These are phyloP conservation scores for Ocimum tenuiflorum DNA, from an alignment of 257 asterid species.

Conservation along the genomic window DNA sequence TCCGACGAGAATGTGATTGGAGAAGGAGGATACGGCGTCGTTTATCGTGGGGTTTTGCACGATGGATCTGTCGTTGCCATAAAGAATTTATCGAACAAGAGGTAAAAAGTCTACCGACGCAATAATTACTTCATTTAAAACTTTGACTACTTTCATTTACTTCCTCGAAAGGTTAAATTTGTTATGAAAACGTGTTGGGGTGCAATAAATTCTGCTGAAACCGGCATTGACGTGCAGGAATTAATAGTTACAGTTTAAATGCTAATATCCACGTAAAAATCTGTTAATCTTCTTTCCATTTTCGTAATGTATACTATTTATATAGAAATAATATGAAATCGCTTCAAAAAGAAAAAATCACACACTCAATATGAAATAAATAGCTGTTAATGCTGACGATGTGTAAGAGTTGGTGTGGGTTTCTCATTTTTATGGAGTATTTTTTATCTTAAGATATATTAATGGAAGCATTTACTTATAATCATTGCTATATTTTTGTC, in stretches of 20 bases:
- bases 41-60: conserved; percentile 54
- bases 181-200: too few relatives aligned
- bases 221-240: too few relatives aligned
- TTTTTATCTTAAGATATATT: too few relatives aligned
- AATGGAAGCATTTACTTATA: neutral
- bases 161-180: too few relatives aligned
- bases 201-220: too few relatives aligned
- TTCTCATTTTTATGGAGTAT: too few relatives aligned
- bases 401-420: neutral
- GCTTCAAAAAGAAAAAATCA: neutral
- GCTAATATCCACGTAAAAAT: neutral
- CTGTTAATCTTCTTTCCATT: neutral
- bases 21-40: conserved; percentile 83
- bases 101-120: conserved; percentile 32
- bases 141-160: too few relatives aligned
- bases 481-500: conserved; percentile 7
- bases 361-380: too few relatives aligned
- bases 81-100: conserved; percentile 66
- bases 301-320: neutral
- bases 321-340: neutral
- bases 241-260: too few relatives aligned
- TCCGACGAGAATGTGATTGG: conserved; percentile 60
- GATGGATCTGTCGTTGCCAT: conserved; percentile 72
- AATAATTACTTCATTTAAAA: too few relatives aligned
- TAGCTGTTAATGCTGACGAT: neutral